Base-by-base conservation (phyloP, 2,329 filamentous ascomycete genomes). In the Herpotrichia juniperi region DNA sequence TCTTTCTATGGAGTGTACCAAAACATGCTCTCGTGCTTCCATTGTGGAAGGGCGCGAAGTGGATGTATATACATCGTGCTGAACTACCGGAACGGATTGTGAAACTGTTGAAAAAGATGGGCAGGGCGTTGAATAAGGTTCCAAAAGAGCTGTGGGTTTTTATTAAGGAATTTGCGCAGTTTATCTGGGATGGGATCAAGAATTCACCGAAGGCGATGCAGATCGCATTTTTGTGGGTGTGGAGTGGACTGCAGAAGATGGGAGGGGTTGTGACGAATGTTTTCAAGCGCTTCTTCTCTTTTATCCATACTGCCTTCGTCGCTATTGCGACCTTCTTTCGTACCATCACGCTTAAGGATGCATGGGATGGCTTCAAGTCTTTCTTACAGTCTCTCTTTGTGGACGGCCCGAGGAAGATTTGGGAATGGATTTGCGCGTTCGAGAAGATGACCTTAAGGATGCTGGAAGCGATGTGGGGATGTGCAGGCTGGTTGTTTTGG, bases 261-360 rank as follows among this genome's bases (percentile, higher is more conserved):
- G 53, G 51, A 4, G 22, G 11, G 10, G 51, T 42, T 1, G 37
- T 58, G 16, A 32, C 9, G 3, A 42, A 56, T n/a, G 28, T 52
- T 8, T 24, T 59, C 31, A 40, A 3, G n/a, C 51, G 49, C 2
- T 30, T 61, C 26, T 28, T 57, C 31, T 58, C 59, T 2, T 54
- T 63, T 34, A 14, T 61, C 4, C 59, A 63, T 16, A 63, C 59
- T 1, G n/a, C 47, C 1, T 24, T 57, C 42, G 16, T 47, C 7
- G 58, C 53, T 1, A 31, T 61, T 24, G 30, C 30, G 11, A 30
- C 19, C 3, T 57, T 63, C 44, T 61, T 63, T 54, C 54, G 54
- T 9, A 34, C 28, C 12, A 46, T 63, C 25, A 63, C 59, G 2
- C 34, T 58, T 3, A 48, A 46, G 19, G 53, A 63, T 31, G 52